Evolutionary conservation across 805 yeast genomes (phyloP).

Genomic region (Candida insectalens): DNA sequence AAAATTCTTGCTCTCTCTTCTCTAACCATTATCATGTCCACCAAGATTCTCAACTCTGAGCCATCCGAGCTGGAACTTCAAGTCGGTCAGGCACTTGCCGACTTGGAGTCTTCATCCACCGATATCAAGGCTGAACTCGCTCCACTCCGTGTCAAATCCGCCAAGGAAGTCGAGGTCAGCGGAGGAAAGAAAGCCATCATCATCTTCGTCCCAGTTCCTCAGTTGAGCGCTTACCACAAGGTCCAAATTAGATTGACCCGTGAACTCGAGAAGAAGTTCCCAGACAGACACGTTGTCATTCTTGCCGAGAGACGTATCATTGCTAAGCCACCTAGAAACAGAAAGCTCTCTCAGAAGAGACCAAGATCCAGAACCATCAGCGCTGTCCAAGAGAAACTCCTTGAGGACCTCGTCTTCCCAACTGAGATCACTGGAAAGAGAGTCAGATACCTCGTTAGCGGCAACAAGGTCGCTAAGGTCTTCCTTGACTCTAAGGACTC

Average conservation of each 20-base stretch:
- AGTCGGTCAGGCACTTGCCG: slow-evolving; percentile 97
- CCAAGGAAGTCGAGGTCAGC: slow-evolving; percentile 94
- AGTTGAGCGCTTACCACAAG: slow-evolving; percentile 87
- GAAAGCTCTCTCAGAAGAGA: slow-evolving; percentile 95
- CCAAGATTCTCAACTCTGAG: slow-evolving; percentile 84
- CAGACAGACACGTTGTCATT: slow-evolving; percentile 98
- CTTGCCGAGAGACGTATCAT: slow-evolving; percentile 99
- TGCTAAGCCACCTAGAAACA: slow-evolving; percentile 96
- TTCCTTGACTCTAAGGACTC: slow-evolving; percentile 97
- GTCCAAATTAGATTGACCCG: slow-evolving; percentile 96
- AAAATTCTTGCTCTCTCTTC: not conserved
- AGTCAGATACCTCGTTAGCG: slow-evolving; percentile 98
- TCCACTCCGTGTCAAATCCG: slow-evolving; percentile 97
- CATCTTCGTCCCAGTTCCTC: slow-evolving; percentile 96
- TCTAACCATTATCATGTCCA: slow-evolving; percentile 48
- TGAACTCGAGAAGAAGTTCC: slow-evolving; percentile 99
- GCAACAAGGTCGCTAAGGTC: slow-evolving; percentile 96
- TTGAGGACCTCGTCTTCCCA: slow-evolving; percentile 99
- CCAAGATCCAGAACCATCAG: slow-evolving; percentile 99
- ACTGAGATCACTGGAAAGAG: slow-evolving; percentile 99
- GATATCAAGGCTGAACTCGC: slow-evolving; percentile 97
- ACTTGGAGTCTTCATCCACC: slow-evolving; percentile 87
- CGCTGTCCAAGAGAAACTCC: slow-evolving; percentile 96
- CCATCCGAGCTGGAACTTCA: slow-evolving; percentile 99
- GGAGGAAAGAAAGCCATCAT: slow-evolving; percentile 99